A percentile compares a stretch with the other conserved stretches of the same genome.
These are phyloP conservation scores for Przewalskia tangutica DNA, from an alignment of 257 asterid genomes.

Conservation along the genomic window DNA sequence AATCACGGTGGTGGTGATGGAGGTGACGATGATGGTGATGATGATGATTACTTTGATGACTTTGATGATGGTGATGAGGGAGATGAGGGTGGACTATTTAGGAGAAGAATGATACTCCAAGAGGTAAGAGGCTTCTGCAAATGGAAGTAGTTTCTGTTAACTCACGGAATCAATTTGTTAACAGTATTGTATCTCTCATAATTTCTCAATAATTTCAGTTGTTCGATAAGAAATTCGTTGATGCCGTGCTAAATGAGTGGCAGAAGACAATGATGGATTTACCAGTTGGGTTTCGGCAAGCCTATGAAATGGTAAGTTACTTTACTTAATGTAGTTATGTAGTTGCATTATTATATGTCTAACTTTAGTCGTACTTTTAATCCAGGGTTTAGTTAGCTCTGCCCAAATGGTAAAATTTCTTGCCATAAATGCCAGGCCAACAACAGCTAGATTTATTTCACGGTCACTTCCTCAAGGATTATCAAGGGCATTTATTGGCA, in stretches of 20 bases:
- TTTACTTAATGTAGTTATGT: background rate
- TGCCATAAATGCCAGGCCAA: constrained; percentile 83
- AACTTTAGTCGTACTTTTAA: constrained; percentile 19
- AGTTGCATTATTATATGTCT: background rate
- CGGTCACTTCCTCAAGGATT: constrained; percentile 78
- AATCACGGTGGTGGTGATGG: constrained; percentile 94
- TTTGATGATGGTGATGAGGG: constrained; percentile 97
- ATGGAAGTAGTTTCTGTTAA: background rate
- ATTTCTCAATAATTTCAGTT: constrained; percentile 26
- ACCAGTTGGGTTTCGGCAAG: constrained; percentile 93
- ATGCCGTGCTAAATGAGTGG: constrained; percentile 92
- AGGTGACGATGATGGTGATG: constrained; percentile 91
- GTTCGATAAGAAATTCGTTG: constrained; percentile 81
- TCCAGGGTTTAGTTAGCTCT: constrained; percentile 89
- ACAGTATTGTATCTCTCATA: background rate
- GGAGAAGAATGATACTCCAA: constrained; percentile 63
- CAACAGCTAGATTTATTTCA: constrained; percentile 67
- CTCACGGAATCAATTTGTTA: background rate
- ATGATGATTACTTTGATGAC: constrained; percentile 87
- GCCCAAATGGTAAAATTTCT: constrained; percentile 83
- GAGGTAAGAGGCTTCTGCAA: constrained; percentile 44
- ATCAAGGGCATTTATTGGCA: constrained; percentile 83
- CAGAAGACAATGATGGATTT: constrained; percentile 93
- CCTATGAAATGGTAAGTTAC: constrained; percentile 77
- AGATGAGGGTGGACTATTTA: constrained; percentile 81